Evolutionary conservation across 1,284 basidiomycete species (phyloP), one percentile per base, ranked within the genome.

Genomic region (Pisolithus thermaeus): DNA sequence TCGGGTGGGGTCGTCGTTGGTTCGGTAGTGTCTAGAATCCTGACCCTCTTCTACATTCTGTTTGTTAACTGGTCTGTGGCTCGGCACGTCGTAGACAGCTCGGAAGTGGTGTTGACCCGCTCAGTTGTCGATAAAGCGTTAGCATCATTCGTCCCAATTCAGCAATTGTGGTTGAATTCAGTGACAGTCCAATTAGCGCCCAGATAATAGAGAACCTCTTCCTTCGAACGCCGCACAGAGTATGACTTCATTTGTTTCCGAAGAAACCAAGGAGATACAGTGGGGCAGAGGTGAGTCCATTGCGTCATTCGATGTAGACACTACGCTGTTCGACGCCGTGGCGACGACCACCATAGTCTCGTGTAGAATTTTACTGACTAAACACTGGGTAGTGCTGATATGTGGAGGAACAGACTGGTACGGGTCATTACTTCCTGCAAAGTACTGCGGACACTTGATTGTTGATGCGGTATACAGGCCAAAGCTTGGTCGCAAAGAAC

Each of bases 361-460:
- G 5, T 18, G 22, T 12, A 25, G 44, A 46, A 36, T 8, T 18
- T 35, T 20, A 38, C 30, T 54, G 20, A 36, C 18, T 11, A 12
- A 35, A 35, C 7, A 14, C 38, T 20, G 18, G 22, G 27, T 38
- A 91, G 90, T 92, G 47, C 69, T 92, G 58, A 83, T 92, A 57
- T 87, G 84, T 58, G 90, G 90, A 45, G 90, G 90, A 52, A 91
- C 87, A 42, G 90, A 92, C 72, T 92, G 90, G 90, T 87, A 69
- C 61, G 79, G 73, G 28, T 30, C 28, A 37, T 45, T 16, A 37
- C 20, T 22, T 47, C 23, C 30, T 7, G 39, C 9, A 27, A 37
- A 9, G 43, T 42, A 28, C 30, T 48, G 18, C 38, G 56, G 57
- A 54, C 52, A 59, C 51, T 59, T 59, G 54, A 64, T 55, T 35